Evolutionary conservation across 106 monocot species (phyloP), one percentile per base, ranked within the genome.

Genomic region (Platanthera guangdongensis): DNA sequence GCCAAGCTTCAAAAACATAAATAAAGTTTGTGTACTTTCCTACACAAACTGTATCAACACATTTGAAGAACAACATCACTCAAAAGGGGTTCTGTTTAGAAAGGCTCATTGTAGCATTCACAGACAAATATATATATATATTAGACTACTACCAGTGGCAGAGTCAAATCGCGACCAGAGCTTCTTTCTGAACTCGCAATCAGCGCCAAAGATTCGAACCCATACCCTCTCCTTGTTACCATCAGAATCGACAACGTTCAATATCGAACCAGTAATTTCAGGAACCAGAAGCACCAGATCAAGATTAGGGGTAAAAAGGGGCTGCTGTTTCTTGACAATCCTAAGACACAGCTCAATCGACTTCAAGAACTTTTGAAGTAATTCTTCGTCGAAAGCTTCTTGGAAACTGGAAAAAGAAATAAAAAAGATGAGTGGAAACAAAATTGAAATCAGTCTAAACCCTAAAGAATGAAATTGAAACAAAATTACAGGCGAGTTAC

Each of bases 201-300:
- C 80, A 1, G 80, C 80, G 4, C 80, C 75, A 55, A 81, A 15
- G 57, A 81, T 68, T 69, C 80, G 80, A 53, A 81, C 80, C 75
- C 80, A 81, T 28, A 81, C 80, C 52, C 80, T 81, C 80, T 84
- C 91, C 71, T 83, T 80, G 45, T 57, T 86, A 32, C 84, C 91
- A 11, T 88, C 47, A 9, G 18, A 50, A 64, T 88, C 87, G 0
- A 84, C 85, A 1, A 87, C 85, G 39, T 91, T 69, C 55, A 91
- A 76, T 3, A 91, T 78, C 18, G 91, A 84, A 5, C 91, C 91
- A 60, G 88, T 86, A 73, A 91, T 91, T 12, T 88, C 91, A 13
- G 91, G 91, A 47, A 91, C 91, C 15, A 91, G 75, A 48, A 91
- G 76, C 6, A 91, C 88, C 12, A 87, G 91, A 52, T 91, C 91